These are phyloP conservation scores for Prinsepia uniflora DNA, from an alignment of 306 rosid genomes.

Conservation along the genomic window DNA sequence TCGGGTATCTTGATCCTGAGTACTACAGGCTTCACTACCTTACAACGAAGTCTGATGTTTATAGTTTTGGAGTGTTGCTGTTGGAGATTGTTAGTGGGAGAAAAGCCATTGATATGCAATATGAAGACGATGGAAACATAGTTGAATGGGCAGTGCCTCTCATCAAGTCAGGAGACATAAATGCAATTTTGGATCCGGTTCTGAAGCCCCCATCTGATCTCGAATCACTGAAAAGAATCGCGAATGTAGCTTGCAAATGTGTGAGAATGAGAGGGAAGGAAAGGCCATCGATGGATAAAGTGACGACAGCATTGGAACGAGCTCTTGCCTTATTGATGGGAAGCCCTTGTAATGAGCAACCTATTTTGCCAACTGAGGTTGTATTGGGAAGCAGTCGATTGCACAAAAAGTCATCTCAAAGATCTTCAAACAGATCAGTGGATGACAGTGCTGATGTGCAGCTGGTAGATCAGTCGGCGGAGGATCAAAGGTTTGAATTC, in stretches of 20 bases:
- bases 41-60: conserved; percentile 92
- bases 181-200: conserved; percentile 57
- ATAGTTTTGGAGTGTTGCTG: conserved; percentile 85
- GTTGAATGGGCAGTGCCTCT: conserved; percentile 97
- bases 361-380: conserved; percentile 92
- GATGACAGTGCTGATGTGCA: conserved; percentile 48
- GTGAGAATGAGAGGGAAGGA: conserved; percentile 98
- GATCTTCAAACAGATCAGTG: conserved; percentile 69
- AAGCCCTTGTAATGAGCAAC: conserved; percentile 86
- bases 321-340: conserved; percentile 86
- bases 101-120: conserved; percentile 94
- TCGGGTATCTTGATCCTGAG: conserved; percentile 96
- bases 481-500: conserved; percentile 80
- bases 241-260: conserved; percentile 84
- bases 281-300: conserved; percentile 96
- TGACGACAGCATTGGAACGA: conserved; percentile 85
- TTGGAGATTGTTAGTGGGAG: conserved; percentile 87
- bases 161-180: conserved; percentile 63
- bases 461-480: conserved; percentile 39
- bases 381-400: conserved; percentile 82
- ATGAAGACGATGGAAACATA: conserved; percentile 69
- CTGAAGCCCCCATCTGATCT: conserved; percentile 64
- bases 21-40: conserved; percentile 96
- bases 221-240: conserved; percentile 85
- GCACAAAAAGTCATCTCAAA: conserved; percentile 87